phyloP scores from a whole-genome alignment of 768 basidiomycete genomes.

The Guyanaporus albipodus region DNA sequence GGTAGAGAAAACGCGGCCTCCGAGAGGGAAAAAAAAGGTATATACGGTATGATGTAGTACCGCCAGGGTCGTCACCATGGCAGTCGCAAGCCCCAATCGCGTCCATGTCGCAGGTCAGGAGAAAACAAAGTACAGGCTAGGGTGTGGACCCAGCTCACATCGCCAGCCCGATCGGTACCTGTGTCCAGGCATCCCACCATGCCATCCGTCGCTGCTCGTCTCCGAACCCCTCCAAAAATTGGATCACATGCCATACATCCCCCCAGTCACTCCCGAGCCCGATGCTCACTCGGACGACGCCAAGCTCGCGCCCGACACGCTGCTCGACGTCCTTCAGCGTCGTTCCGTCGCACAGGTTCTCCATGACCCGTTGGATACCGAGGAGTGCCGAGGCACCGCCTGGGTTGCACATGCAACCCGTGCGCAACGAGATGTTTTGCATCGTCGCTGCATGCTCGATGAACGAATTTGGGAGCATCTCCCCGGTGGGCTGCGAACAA shows the following conservation, averaged over 20 bases:
- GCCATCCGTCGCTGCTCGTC: conserved; percentile 33
- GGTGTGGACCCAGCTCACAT: conserved; percentile 16
- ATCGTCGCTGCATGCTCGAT: conserved; percentile 65
- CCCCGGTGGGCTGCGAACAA: conserved; percentile 51
- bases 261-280: conserved; percentile 77
- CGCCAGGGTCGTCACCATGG: too few species aligned
- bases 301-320: conserved; percentile 61
- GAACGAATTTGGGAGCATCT: conserved; percentile 68
- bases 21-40: too few species aligned
- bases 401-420: conserved; percentile 87
- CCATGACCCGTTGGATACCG: conserved; percentile 64
- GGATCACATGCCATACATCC: conserved; percentile 60
- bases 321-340: conserved; percentile 60
- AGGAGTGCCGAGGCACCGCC: conserved; percentile 74
- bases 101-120: too few species aligned
- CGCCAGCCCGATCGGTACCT: conserved; percentile 33
- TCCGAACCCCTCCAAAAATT: conserved; percentile 45
- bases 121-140: not conserved
- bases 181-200: conserved; percentile 41
- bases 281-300: conserved; percentile 72
- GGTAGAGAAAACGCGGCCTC: too few species aligned
- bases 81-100: too few species aligned
- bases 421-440: conserved; percentile 68
- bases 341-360: conserved; percentile 51
- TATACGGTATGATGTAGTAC: too few species aligned